A percentile compares a stretch with the other conserved stretches of the same genome.
Conservation (phyloP, 768 basidiomycete genomes). For the Mycena galericulata region DNA sequence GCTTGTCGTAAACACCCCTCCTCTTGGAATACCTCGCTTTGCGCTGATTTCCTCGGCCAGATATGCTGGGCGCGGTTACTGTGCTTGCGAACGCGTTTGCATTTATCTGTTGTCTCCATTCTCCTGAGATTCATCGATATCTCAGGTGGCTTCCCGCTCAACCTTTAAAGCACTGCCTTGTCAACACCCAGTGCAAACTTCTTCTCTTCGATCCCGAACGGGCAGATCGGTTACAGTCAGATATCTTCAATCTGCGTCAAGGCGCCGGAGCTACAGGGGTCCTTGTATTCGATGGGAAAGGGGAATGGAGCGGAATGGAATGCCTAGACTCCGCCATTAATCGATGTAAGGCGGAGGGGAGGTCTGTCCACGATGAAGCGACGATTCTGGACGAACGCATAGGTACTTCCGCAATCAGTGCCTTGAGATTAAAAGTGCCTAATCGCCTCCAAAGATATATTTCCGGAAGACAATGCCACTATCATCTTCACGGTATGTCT, state of each 20-base stretch:
- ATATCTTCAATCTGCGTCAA: slow-evolving; percentile 46
- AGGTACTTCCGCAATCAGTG: slow-evolving; percentile 36
- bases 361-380: slow-evolving; percentile 38
- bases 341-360: slow-evolving; percentile 38
- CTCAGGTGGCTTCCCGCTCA: slow-evolving; percentile 65
- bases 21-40: background rate
- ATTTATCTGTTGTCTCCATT: slow-evolving; percentile 47
- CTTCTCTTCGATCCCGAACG: slow-evolving; percentile 72
- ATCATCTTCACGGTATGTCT: slow-evolving; percentile 67
- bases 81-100: slow-evolving; percentile 71
- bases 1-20: slow-evolving; percentile 61
- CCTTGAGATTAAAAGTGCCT: slow-evolving; percentile 34
- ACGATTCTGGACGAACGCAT: slow-evolving; percentile 49
- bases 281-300: slow-evolving; percentile 60
- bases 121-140: slow-evolving; percentile 32
- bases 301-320: slow-evolving; percentile 56
- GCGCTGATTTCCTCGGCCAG: slow-evolving; percentile 42
- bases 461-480: slow-evolving; percentile 71
- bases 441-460: slow-evolving; percentile 21
- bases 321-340: slow-evolving; percentile 51
- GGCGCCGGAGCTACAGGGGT: slow-evolving; percentile 53
- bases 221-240: slow-evolving; percentile 58
- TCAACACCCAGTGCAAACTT: slow-evolving; percentile 64
- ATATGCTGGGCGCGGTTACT: slow-evolving; percentile 70
- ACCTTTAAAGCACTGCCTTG: slow-evolving; percentile 65